Percentiles rank a stretch among this genome's conserved stretches.
Evolutionary conservation across 2,329 filamentous ascomycete genomes (phyloP).

Genomic region (Colletotrichum agaves): DNA sequence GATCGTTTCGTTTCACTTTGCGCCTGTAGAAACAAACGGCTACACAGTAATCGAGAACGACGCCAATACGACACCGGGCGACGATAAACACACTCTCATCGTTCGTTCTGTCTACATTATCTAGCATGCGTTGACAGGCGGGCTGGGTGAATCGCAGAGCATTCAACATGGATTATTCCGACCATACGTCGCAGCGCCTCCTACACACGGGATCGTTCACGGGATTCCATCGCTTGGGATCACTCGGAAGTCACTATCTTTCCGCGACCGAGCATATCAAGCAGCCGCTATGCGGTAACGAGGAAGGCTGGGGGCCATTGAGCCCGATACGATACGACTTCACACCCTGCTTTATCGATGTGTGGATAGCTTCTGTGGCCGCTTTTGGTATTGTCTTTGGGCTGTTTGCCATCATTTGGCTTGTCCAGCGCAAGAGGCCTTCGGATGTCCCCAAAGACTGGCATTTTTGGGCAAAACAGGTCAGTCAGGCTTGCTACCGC

Average conservation of each 20-base stretch:
- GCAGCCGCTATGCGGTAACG: constrained; percentile 86
- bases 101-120: constrained; percentile 9
- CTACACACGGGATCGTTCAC: constrained; percentile 70
- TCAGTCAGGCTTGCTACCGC: constrained; percentile 54
- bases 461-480: constrained; percentile 94
- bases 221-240: constrained; percentile 62
- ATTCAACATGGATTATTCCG: constrained; percentile 35
- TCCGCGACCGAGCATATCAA: constrained; percentile 57
- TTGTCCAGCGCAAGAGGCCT: constrained; percentile 75
- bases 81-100: not conserved
- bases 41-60: not conserved
- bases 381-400: constrained; percentile 83
- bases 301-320: constrained; percentile 94
- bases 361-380: constrained; percentile 84
- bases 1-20: constrained; percentile 7
- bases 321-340: constrained; percentile 91
- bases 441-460: constrained; percentile 80
- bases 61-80: not conserved
- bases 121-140: constrained; percentile 36
- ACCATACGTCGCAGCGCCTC: constrained; percentile 57
- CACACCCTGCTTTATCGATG: constrained; percentile 96
- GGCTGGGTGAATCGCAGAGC: constrained; percentile 25
- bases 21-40: not conserved
- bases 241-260: constrained; percentile 71
- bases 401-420: constrained; percentile 80